A percentile compares a stretch with the other conserved stretches of the same genome.
Conservation (phyloP, 1,284 basidiomycete genomes). For the Thecaphora frezii region DNA sequence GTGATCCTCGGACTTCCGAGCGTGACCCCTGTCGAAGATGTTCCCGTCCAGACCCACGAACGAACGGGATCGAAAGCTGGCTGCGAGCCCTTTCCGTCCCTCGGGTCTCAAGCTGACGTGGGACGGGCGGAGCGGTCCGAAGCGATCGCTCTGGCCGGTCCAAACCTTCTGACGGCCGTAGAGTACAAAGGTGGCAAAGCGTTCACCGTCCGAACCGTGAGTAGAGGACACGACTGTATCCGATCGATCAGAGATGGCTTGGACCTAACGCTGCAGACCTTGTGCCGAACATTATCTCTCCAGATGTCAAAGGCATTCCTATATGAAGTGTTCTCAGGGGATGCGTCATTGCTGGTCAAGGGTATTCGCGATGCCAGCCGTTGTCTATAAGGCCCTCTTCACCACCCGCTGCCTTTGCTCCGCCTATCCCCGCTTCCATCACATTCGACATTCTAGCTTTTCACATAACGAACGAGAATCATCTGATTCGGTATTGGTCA, state of each 20-base stretch:
- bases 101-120: conserved; percentile 2
- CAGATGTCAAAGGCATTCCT: not conserved
- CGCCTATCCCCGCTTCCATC: too few relatives aligned
- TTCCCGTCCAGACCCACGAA: conserved; percentile 29
- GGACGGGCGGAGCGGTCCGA: not conserved
- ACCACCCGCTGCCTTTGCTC: too few relatives aligned
- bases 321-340: not conserved
- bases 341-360: not conserved
- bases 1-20: conserved; percentile 59
- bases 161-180: conserved; percentile 37
- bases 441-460: too few relatives aligned
- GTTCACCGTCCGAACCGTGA: conserved; percentile 33
- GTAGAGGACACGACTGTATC: not conserved
- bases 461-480: too few relatives aligned
- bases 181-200: conserved; percentile 27
- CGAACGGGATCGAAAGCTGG: not conserved
- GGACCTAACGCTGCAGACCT: not conserved
- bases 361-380: not conserved
- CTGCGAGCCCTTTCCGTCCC: not conserved
- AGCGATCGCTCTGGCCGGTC: conserved; percentile 7
- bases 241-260: not conserved
- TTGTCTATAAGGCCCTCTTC: too few relatives aligned
- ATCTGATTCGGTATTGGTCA: too few relatives aligned
- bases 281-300: too few relatives aligned
- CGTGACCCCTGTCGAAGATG: conserved; percentile 42